These are phyloP conservation scores for Colletotrichum musae DNA, from an alignment of 2,329 filamentous ascomycete species.

Conservation along the genomic window DNA sequence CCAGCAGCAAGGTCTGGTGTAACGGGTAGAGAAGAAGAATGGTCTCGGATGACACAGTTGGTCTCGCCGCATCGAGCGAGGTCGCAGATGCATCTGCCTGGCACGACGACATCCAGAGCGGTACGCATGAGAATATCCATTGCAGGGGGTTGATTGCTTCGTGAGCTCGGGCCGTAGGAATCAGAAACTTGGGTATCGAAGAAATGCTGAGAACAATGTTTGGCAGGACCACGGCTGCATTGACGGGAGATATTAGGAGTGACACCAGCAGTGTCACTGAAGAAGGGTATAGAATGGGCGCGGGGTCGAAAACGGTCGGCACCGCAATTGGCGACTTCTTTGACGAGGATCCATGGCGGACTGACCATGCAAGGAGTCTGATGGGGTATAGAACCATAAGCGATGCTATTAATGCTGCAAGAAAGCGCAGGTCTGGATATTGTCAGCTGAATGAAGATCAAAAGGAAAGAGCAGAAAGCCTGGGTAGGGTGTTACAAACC, in stretches of 20 bases:
- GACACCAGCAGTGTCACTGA: conserved; percentile 83
- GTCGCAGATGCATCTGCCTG: not conserved
- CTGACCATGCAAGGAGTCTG: conserved; percentile 67
- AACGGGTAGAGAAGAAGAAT: conserved; percentile 83
- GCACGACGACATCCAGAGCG: conserved; percentile 59
- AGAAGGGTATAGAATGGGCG: conserved; percentile 89
- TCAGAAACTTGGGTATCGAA: conserved; percentile 79
- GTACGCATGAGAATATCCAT: conserved; percentile 83
- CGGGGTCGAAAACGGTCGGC: conserved; percentile 88
- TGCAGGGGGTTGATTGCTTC: conserved; percentile 78
- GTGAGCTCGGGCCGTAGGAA: conserved; percentile 73
- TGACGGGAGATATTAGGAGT: conserved; percentile 77
- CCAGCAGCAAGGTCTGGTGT: conserved; percentile 81
- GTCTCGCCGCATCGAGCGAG: conserved; percentile 42
- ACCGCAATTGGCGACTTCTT: conserved; percentile 64
- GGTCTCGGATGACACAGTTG: conserved; percentile 66
- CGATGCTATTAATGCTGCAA: conserved; percentile 52
- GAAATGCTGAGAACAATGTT: conserved; percentile 88
- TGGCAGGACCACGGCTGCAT: conserved; percentile 75
- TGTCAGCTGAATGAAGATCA: conserved; percentile 42
- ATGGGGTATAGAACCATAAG: conserved; percentile 72
- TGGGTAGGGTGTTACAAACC: conserved; percentile 54
- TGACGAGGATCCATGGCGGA: conserved; percentile 56
- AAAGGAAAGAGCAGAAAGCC: not conserved
- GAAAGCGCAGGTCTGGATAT: conserved; percentile 59